Evolutionary conservation across 179 eudicot species (phyloP).

Genomic region (Beta macrorhiza): DNA sequence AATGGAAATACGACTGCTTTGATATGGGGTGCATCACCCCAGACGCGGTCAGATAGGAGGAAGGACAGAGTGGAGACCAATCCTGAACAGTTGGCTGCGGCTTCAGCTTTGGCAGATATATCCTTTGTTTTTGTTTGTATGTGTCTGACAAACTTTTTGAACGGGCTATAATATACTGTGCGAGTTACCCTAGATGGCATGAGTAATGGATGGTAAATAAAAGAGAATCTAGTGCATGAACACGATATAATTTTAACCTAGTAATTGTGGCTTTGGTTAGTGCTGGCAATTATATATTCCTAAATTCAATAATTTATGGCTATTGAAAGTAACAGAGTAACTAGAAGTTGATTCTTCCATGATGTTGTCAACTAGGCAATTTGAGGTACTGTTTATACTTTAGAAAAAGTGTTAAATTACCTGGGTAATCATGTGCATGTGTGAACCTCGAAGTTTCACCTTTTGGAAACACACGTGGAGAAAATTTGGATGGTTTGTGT

Average conservation of each 20-base stretch:
- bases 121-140: slow-evolving; percentile 51
- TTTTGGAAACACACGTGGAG: neutral
- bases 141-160: neutral
- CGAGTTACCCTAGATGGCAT: neutral
- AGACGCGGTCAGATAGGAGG: slow-evolving; percentile 85
- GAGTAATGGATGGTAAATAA: neutral
- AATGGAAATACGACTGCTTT: slow-evolving; percentile 72
- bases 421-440: neutral
- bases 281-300: neutral
- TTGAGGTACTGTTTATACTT: no score
- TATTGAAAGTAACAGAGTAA: neutral
- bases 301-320: neutral
- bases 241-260: slow-evolving; percentile 1
- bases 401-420: no score
- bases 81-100: slow-evolving; percentile 98
- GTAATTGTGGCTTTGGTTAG: neutral
- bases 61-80: slow-evolving; percentile 98
- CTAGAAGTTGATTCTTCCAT: neutral
- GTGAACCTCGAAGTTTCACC: slow-evolving; percentile 6
- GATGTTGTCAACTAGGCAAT: slow-evolving; percentile 1
- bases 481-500: slow-evolving; percentile 32
- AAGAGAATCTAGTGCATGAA: neutral
- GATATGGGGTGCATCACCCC: slow-evolving; percentile 98
- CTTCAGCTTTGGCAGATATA: slow-evolving; percentile 94
- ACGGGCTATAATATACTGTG: neutral